Evolutionary conservation across 1,284 basidiomycete species (phyloP).

Genomic region (Cutaneotrichosporon mucoides): DNA sequence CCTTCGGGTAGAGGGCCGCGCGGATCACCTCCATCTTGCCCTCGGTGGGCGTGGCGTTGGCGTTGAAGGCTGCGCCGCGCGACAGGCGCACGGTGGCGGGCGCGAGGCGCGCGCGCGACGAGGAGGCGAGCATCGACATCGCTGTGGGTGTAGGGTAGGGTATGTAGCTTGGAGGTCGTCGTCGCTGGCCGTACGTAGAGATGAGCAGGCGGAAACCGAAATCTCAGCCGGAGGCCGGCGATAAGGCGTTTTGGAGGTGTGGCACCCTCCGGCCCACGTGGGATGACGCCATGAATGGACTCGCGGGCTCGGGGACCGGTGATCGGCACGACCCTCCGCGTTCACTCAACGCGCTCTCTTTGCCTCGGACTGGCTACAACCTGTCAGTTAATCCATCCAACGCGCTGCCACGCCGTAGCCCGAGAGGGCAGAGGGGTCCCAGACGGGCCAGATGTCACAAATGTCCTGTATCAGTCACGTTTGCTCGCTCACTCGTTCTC

Average conservation of each 20-base stretch:
- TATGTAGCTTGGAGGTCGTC: too few species aligned
- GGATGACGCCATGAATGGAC: background rate
- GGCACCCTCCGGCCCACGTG: background rate
- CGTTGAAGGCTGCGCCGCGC: conserved; percentile 3
- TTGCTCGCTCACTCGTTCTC: background rate
- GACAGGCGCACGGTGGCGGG: background rate
- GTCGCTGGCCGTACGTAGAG: too few species aligned
- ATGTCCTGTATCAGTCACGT: too few species aligned
- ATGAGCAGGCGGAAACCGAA: background rate
- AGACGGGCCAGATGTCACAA: too few species aligned
- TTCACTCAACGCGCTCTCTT: too few species aligned
- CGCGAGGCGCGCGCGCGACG: conserved; percentile 4
- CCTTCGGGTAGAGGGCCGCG: conserved; percentile 70
- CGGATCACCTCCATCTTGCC: conserved; percentile 68
- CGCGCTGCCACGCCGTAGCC: too few species aligned
- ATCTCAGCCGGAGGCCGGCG: background rate
- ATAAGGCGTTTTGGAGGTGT: background rate
- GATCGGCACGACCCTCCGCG: too few species aligned
- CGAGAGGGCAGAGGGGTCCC: too few species aligned
- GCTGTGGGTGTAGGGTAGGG: background rate
- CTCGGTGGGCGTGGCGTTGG: conserved; percentile 49
- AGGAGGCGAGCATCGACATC: conserved; percentile 11
- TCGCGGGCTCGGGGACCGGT: too few species aligned
- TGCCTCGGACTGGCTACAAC: too few species aligned
- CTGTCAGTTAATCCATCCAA: too few species aligned